A percentile compares a stretch with the other conserved stretches of the same genome.
Evolutionary conservation across 805 yeast species (phyloP).

Genomic region (Peterozyma xylosa): DNA sequence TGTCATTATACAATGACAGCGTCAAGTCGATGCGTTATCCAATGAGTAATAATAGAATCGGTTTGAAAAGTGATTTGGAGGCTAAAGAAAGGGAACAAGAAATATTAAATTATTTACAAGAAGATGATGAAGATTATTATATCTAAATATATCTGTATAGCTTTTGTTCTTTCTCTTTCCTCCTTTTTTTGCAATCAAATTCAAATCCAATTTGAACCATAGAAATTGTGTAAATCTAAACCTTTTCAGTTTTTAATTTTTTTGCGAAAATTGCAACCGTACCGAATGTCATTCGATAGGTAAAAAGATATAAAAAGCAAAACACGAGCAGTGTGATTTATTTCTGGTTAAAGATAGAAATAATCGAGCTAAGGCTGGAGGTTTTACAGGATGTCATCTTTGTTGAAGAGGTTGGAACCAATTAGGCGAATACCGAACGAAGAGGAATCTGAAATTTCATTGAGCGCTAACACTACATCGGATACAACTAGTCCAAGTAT

Average conservation of each 20-base stretch:
- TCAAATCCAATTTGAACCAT: constrained; percentile 6
- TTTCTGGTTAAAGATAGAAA: constrained; percentile 5
- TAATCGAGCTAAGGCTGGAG: not conserved
- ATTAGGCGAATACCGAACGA: no score
- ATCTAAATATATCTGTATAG: constrained; percentile 6
- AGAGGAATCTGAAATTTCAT: no score
- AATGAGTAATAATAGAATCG: constrained; percentile 41
- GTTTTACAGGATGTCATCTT: no score
- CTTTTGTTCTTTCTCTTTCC: constrained; percentile 10
- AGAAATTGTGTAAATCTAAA: not conserved
- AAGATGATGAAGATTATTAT: constrained; percentile 46
- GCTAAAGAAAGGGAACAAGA: constrained; percentile 49
- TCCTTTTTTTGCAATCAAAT: constrained; percentile 11
- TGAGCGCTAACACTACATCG: no score
- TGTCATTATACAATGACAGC: constrained; percentile 82
- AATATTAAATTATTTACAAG: constrained; percentile 30
- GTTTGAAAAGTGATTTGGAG: constrained; percentile 43
- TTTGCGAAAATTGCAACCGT: not conserved
- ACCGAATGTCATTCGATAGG: no score
- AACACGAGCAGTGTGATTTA: not conserved
- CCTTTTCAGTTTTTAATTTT: not conserved
- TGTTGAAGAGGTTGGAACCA: no score
- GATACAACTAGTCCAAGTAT: no score
- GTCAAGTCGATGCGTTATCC: constrained; percentile 96
- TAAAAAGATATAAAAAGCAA: no score